A percentile compares a stretch with the other conserved stretches of the same genome.
Evolutionary conservation across 495 filamentous ascomycete genomes (phyloP).

Genomic region (Aspergillus baeticus): DNA sequence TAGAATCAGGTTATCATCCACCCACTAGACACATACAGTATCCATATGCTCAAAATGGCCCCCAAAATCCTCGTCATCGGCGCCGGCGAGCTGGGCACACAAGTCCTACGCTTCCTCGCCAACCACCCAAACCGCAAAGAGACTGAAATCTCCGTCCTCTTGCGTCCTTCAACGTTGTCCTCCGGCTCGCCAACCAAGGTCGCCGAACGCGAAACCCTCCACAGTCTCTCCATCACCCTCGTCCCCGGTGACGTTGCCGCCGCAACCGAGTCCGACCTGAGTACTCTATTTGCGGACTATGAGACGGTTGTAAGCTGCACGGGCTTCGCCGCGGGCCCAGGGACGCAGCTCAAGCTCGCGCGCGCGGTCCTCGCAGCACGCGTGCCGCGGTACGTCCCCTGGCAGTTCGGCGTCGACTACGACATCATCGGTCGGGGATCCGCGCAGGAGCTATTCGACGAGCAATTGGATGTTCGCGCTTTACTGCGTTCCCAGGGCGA

Average conservation of each 20-base stretch:
- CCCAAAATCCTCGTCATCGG: slow-evolving; percentile 58
- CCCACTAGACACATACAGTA: too few species aligned
- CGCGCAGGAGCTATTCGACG: slow-evolving; percentile 58
- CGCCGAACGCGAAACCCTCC: slow-evolving; percentile 26
- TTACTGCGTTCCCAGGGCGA: slow-evolving; percentile 45
- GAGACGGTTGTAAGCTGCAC: slow-evolving; percentile 54
- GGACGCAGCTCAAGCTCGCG: slow-evolving; percentile 51
- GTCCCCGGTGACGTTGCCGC: slow-evolving; percentile 48
- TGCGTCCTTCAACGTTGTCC: slow-evolving; percentile 45
- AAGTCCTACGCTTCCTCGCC: slow-evolving; percentile 50
- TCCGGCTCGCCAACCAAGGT: slow-evolving; percentile 28
- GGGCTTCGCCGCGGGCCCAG: slow-evolving; percentile 51
- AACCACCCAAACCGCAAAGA: slow-evolving; percentile 28
- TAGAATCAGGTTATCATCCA: too few species aligned
- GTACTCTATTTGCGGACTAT: slow-evolving; percentile 42
- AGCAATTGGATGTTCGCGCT: slow-evolving; percentile 57
- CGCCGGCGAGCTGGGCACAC: slow-evolving; percentile 58
- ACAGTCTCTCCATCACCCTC: slow-evolving; percentile 34
- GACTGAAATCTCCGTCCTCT: slow-evolving; percentile 44
- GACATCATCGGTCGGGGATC: slow-evolving; percentile 54
- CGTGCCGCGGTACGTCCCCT: slow-evolving; percentile 51
- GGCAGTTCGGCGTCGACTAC: slow-evolving; percentile 70
- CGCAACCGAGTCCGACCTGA: slow-evolving; percentile 36
- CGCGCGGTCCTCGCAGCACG: slow-evolving; percentile 48
- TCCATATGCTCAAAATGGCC: neutral